Evolutionary conservation across 257 asterid genomes (phyloP), one percentile per base, ranked within the genome.

Genomic region (Solanum etuberosum): DNA sequence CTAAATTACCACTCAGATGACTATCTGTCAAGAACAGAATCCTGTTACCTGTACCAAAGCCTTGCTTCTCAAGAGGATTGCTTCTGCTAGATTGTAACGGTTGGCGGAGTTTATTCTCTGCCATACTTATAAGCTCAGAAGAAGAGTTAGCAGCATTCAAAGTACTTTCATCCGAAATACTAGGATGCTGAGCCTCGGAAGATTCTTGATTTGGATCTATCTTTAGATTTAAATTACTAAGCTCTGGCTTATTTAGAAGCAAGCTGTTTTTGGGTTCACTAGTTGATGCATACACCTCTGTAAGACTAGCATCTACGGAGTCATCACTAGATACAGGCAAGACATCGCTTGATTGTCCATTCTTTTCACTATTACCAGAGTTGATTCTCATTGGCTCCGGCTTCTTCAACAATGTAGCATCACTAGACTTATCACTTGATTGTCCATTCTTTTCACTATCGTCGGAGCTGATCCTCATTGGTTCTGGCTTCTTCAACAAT

Each of bases 401-500:
- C 91, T 92, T 95, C 92, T 92, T 94, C 90, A 97, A 90, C 91
- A 95, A 87, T 31, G 98, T 92, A 9, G 94, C 90, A 90, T 94
- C 98, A 84, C 93, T 77, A 77, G 13, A n/a, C 14, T n/a, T 25
- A 42, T 77, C 37, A 37, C 51, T 87, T 23, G 91, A 92, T 48
- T 67, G 86, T 23, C 85, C 88, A 85, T 73, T 86, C 88, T 88
- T 91, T 80, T 86, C 91, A 43, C 42, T 91, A 27, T 10, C 46
- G 83, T 86, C 90, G 6, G 96, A 61, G 70, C 37, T 68, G 67
- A 73, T 32, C 57, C 84, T 87, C 87, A 90, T 57, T 15, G 88
- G 95, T 57, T 93, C 95, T 29, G 99, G 99, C 90, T 92, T 95
- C 92, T 92, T 94, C 90, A 96, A 90, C 90, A 95, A 88, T 32